Conservation (phyloP, 2,329 filamentous ascomycete species). For the Monosporascus sp. region DNA sequence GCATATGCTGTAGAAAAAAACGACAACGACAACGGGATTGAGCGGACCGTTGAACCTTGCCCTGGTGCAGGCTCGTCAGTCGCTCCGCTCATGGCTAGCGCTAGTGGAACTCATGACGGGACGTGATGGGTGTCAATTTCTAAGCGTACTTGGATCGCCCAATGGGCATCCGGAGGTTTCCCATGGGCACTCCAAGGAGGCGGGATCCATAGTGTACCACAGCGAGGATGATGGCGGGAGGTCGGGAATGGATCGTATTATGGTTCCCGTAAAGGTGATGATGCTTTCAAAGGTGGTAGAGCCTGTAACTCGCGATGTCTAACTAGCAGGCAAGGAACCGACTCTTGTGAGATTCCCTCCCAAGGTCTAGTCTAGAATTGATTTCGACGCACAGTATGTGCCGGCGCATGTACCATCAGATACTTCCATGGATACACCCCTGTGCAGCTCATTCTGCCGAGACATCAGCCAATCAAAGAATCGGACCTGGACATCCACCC, state of each 20-base stretch:
- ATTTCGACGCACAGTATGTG: neutral
- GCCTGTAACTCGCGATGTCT: neutral
- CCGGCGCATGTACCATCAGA: neutral
- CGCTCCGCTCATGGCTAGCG: neutral
- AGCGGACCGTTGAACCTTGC: neutral
- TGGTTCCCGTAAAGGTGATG: neutral
- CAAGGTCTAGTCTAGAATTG: neutral
- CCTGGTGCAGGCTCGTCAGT: neutral
- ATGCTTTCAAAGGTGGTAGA: neutral
- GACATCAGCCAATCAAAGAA: neutral
- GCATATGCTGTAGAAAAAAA: neutral
- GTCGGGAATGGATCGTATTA: neutral
- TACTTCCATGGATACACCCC: conserved; percentile 1
- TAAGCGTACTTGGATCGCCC: neutral
- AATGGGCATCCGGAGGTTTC: neutral
- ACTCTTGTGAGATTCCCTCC: neutral
- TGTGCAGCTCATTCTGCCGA: conserved; percentile 7
- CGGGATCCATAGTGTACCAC: neutral
- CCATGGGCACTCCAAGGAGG: neutral
- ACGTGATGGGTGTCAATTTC: neutral
- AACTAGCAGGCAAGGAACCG: neutral
- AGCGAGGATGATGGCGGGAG: neutral
- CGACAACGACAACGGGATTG: neutral
- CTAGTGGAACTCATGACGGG: neutral
- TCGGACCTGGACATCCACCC: neutral